Conservation (phyloP, 352 stramenopile genomes). For the Pythium brachiatum region DNA sequence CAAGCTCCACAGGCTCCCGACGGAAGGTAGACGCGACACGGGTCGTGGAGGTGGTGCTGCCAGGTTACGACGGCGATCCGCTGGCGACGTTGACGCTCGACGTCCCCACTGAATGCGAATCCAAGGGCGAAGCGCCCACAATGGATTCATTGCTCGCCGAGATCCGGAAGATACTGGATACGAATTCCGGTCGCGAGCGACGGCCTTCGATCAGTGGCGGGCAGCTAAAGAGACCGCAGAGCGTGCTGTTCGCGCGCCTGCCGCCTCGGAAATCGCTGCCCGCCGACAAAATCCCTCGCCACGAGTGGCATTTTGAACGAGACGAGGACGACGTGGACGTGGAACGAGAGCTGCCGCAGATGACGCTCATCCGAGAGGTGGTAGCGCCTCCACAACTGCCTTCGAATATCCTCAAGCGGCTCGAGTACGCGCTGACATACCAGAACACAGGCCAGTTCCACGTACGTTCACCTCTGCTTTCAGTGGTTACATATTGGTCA, state of each 20-base stretch:
- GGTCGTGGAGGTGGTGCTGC: constrained; percentile 1
- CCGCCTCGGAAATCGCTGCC: constrained; percentile 28
- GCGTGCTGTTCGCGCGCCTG: constrained; percentile 36
- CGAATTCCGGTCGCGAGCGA: neutral
- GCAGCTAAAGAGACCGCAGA: constrained; percentile 21
- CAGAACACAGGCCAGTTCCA: constrained; percentile 66
- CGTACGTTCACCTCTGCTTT: constrained; percentile 25
- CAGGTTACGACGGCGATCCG: constrained; percentile 5
- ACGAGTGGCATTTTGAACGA: neutral
- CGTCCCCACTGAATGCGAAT: neutral
- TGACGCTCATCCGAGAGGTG: constrained; percentile 62
- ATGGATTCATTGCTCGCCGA: constrained; percentile 8
- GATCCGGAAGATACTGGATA: constrained; percentile 5
- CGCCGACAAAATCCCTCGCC: neutral
- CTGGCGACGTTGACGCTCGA: constrained; percentile 13
- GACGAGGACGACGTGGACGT: neutral
- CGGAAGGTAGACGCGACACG: neutral
- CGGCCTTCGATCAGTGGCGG: neutral
- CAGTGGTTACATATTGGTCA: neutral
- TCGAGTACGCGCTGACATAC: constrained; percentile 59
- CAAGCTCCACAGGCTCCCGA: neutral
- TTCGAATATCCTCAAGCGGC: constrained; percentile 35
- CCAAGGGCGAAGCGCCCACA: neutral
- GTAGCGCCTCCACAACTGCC: constrained; percentile 43
- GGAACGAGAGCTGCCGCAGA: constrained; percentile 30